These are phyloP conservation scores for Boletus vermiculosoides DNA, from an alignment of 768 basidiomycete genomes.

Conservation along the genomic window DNA sequence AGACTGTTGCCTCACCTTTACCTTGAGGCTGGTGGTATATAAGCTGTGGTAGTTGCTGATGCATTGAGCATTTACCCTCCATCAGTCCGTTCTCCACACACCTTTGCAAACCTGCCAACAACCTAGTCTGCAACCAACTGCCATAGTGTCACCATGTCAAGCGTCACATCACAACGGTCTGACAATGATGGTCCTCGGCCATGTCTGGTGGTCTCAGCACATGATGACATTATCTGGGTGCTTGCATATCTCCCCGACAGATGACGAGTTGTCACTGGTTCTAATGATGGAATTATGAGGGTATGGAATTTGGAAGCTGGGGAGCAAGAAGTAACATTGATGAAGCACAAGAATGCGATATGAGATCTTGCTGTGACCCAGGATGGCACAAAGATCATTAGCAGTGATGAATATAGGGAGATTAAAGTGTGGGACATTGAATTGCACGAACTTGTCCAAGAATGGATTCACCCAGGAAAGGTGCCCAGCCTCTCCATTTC, in stretches of 20 bases:
- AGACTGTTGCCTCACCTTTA: too few species aligned
- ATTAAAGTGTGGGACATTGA: neutral
- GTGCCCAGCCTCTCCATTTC: neutral
- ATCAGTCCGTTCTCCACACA: too few species aligned
- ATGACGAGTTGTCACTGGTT: neutral
- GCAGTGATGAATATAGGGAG: neutral
- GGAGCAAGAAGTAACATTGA: neutral
- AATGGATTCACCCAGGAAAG: neutral
- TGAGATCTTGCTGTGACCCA: neutral
- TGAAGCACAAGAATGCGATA: neutral
- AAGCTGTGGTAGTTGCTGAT: too few species aligned
- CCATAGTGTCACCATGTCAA: too few species aligned
- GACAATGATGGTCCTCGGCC: neutral
- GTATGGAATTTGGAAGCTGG: neutral
- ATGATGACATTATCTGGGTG: rapidly evolving
- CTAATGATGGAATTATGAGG: neutral
- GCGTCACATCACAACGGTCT: too few species aligned
- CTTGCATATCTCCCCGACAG: conserved; percentile 10
- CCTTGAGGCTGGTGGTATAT: too few species aligned
- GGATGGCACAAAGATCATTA: conserved; percentile 2
- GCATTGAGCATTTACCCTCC: too few species aligned
- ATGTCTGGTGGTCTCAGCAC: neutral
- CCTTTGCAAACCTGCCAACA: neutral
- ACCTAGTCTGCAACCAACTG: neutral
- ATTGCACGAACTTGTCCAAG: neutral